Conservation (phyloP, 2,329 filamentous ascomycete species). For the Colletotrichum sp. region DNA sequence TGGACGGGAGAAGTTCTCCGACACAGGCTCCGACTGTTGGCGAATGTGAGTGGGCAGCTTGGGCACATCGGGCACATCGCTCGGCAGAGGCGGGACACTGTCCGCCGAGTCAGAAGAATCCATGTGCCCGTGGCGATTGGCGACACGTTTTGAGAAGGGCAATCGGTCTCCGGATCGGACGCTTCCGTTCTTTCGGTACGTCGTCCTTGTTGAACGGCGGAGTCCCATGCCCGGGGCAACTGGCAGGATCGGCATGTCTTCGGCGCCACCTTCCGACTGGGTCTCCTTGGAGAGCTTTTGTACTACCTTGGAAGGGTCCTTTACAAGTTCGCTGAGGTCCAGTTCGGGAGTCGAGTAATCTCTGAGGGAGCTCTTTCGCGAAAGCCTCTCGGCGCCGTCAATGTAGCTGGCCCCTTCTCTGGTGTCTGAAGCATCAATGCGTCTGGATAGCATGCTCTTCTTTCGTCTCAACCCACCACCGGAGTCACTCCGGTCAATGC, state of each 20-base stretch:
- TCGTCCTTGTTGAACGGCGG: conserved; percentile 88
- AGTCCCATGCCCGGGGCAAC: conserved; percentile 79
- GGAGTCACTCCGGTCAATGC: conserved; percentile 56
- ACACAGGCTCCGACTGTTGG: conserved; percentile 73
- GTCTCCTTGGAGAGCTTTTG: conserved; percentile 69
- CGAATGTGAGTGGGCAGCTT: conserved; percentile 60
- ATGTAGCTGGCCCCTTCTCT: conserved; percentile 68
- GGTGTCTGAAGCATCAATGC: conserved; percentile 77
- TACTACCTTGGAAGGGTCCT: conserved; percentile 75
- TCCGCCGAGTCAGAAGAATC: conserved; percentile 40
- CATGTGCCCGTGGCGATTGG: conserved; percentile 65
- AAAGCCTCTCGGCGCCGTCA: conserved; percentile 82
- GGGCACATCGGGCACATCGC: conserved; percentile 53
- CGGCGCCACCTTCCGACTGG: conserved; percentile 51
- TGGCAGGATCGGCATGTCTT: conserved; percentile 88
- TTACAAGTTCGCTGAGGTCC: conserved; percentile 82
- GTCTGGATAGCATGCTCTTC: conserved; percentile 93
- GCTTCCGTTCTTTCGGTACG: conserved; percentile 86
- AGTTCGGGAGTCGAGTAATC: conserved; percentile 61
- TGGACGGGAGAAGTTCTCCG: conserved; percentile 69
- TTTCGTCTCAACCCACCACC: conserved; percentile 75
- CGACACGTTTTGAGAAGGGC: conserved; percentile 75
- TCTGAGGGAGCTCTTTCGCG: conserved; percentile 71
- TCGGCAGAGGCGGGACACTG: conserved; percentile 31
- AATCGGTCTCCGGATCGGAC: conserved; percentile 78